These are phyloP conservation scores for Debaryomyces sp. DNA, from an alignment of 1,139 yeast species.

Conservation along the genomic window DNA sequence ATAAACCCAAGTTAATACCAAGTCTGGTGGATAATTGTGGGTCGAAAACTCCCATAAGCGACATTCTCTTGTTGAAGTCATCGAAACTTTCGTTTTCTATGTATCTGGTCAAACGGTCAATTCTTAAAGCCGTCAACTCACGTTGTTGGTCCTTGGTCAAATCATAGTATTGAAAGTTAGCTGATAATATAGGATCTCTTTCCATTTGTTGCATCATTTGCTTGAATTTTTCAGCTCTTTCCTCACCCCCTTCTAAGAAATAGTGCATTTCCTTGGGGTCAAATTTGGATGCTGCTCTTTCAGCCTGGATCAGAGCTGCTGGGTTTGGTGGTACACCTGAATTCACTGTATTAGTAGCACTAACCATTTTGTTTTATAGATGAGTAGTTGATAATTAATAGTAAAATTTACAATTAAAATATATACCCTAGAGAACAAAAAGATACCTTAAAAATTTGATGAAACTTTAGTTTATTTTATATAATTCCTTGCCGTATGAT, in stretches of 20 bases:
- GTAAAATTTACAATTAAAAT: not conserved
- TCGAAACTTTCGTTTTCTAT: conserved; percentile 39
- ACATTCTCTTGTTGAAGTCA: conserved; percentile 41
- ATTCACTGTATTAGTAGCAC: conserved; percentile 14
- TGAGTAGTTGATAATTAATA: not conserved
- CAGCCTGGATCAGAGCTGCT: conserved; percentile 30
- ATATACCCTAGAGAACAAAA: not conserved
- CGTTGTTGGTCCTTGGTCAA: conserved; percentile 39
- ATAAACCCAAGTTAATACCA: conserved; percentile 71
- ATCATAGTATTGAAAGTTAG: conserved; percentile 40
- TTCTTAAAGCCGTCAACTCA: conserved; percentile 38
- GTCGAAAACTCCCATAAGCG: conserved; percentile 60
- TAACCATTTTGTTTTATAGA: not conserved
- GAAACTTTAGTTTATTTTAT: conserved; percentile 1
- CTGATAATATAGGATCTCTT: conserved; percentile 44
- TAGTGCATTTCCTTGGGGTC: conserved; percentile 40
- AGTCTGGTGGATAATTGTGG: conserved; percentile 60
- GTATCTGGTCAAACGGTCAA: conserved; percentile 41
- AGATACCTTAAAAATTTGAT: not conserved
- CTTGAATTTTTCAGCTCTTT: conserved; percentile 33
- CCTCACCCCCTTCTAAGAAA: conserved; percentile 44
- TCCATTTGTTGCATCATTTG: conserved; percentile 41
- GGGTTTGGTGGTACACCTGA: conserved; percentile 40
- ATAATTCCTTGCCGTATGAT: not conserved
- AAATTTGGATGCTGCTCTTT: conserved; percentile 33